phyloP scores from a whole-genome alignment of 2,329 filamentous ascomycete genomes.

The Meredithiella fracta region DNA sequence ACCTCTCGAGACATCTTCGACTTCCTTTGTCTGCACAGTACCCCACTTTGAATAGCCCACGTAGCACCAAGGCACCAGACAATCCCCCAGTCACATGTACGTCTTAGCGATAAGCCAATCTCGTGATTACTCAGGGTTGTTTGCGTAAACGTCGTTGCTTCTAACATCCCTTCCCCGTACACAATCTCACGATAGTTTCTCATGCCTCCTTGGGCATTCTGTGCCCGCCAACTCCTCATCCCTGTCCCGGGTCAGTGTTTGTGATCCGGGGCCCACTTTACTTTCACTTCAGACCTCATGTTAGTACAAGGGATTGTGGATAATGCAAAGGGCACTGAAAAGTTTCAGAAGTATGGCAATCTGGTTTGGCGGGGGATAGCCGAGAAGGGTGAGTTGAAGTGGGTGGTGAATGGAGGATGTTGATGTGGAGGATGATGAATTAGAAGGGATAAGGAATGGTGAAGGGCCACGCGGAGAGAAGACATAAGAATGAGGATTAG shows the following conservation, averaged over 20 bases:
- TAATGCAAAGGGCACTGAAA: not conserved
- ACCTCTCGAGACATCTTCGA: not conserved
- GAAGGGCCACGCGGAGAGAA: no score
- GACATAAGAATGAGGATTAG: no score
- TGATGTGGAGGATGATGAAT: no score
- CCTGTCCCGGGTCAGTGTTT: not conserved
- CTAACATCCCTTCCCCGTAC: no score
- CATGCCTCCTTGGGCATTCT: not conserved
- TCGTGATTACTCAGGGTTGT: no score
- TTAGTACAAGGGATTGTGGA: not conserved
- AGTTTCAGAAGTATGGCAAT: not conserved
- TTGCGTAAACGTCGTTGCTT: no score
- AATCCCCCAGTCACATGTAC: no score
- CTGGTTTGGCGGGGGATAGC: not conserved
- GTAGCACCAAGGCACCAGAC: not conserved
- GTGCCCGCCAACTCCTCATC: not conserved
- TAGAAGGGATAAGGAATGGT: no score
- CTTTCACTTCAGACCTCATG: not conserved
- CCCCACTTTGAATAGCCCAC: not conserved
- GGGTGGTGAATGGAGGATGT: not conserved
- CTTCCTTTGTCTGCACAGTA: not conserved
- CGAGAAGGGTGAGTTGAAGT: not conserved
- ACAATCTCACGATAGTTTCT: not conserved
- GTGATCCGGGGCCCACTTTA: not conserved
- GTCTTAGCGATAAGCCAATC: no score